Conservation (phyloP, 805 yeast genomes). For the Candida xyloterini region DNA sequence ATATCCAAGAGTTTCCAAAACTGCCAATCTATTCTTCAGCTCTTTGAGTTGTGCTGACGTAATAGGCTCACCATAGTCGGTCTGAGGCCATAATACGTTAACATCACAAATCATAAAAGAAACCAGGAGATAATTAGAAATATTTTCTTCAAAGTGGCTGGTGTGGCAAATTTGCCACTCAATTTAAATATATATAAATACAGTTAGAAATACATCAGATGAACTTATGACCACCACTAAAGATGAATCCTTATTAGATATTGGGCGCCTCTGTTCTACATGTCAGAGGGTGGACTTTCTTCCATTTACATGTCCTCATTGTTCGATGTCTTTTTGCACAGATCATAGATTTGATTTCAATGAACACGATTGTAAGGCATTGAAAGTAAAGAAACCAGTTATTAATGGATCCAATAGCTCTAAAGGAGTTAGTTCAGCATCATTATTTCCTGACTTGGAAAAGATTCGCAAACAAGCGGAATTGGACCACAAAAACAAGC, state of each 20-base stretch:
- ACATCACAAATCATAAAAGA: conserved; percentile 56
- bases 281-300: conserved; percentile 56
- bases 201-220: background rate
- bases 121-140: background rate
- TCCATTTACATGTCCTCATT: conserved; percentile 50
- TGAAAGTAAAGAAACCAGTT: conserved; percentile 5
- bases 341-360: conserved; percentile 43
- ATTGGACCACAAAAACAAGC: conserved; percentile 13
- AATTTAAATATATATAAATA: conserved; percentile 2
- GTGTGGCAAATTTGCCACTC: conserved; percentile 14
- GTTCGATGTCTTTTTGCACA: conserved; percentile 43
- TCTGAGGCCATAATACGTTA: conserved; percentile 71
- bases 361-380: conserved; percentile 31
- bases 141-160: conserved; percentile 9
- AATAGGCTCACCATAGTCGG: conserved; percentile 42
- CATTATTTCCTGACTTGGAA: conserved; percentile 52
- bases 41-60: conserved; percentile 39
- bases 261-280: conserved; percentile 54
- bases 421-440: conserved; percentile 19
- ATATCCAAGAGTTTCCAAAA: conserved; percentile 62
- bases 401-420: conserved; percentile 34
- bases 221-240: conserved; percentile 15
- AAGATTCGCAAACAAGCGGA: conserved; percentile 39
- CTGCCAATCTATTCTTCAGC: conserved; percentile 49
- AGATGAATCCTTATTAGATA: conserved; percentile 43